A percentile compares a stretch with the other conserved stretches of the same genome.
Evolutionary conservation across 306 rosid species (phyloP).

Genomic region (Castanea crenata): DNA sequence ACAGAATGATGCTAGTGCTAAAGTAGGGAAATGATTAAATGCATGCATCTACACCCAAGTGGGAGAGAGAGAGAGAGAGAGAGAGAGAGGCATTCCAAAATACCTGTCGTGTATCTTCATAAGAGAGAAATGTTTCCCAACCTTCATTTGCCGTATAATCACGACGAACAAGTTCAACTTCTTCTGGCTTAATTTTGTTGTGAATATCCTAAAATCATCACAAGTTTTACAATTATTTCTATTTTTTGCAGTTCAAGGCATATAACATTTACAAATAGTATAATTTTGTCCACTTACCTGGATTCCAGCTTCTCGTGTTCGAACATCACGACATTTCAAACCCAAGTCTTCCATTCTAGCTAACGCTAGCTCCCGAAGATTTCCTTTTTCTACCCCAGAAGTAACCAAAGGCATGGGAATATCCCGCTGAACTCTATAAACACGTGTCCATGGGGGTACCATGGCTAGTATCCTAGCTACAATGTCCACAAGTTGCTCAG

Average conservation of each 20-base stretch:
- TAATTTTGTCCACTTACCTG: conserved; percentile 51
- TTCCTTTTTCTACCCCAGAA: conserved; percentile 98
- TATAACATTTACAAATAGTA: conserved; percentile 13
- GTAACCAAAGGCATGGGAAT: conserved; percentile 99
- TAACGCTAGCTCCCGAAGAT: conserved; percentile 87
- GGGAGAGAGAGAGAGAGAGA: background rate
- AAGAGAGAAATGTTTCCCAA: conserved; percentile 96
- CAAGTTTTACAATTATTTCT: background rate
- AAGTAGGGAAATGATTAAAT: background rate
- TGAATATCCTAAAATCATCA: conserved; percentile 68
- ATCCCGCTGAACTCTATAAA: conserved; percentile 97
- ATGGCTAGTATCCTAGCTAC: conserved; percentile 86
- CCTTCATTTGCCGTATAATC: conserved; percentile 94
- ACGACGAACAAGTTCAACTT: conserved; percentile 95
- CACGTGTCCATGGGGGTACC: conserved; percentile 99
- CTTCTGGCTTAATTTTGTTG: conserved; percentile 89
- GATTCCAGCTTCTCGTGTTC: conserved; percentile 97
- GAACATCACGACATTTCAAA: conserved; percentile 93
- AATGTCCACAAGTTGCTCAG: conserved; percentile 98
- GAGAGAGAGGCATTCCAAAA: conserved; percentile 9
- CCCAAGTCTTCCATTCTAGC: conserved; percentile 99
- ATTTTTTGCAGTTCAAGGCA: conserved; percentile 1
- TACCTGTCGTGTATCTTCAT: conserved; percentile 93
- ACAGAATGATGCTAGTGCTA: background rate
- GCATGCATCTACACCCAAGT: background rate